phyloP scores from a whole-genome alignment of 768 basidiomycete genomes.

The Pleurotus platypus region DNA sequence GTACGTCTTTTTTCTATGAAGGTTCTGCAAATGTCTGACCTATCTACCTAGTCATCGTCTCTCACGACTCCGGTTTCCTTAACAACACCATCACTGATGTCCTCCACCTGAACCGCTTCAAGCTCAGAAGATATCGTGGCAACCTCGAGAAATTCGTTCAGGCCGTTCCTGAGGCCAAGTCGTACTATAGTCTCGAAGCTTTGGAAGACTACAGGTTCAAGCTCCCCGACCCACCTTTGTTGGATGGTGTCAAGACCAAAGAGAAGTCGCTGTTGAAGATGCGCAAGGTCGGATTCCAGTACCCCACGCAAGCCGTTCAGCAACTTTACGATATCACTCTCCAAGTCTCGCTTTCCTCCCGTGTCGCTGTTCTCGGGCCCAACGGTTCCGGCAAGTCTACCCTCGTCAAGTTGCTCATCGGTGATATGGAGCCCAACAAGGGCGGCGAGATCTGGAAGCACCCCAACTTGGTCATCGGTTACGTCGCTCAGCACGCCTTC shows the following conservation, averaged over 20 bases:
- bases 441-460: slow-evolving; percentile 99
- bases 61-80: slow-evolving; percentile 95
- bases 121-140: slow-evolving; percentile 91
- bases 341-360: slow-evolving; percentile 96
- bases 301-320: slow-evolving; percentile 80
- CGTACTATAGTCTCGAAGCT: slow-evolving; percentile 95
- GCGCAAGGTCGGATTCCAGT: slow-evolving; percentile 97
- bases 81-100: slow-evolving; percentile 99
- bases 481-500: slow-evolving; percentile 99
- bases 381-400: slow-evolving; percentile 99
- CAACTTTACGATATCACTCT: slow-evolving; percentile 94
- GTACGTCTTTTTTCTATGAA: slow-evolving; percentile 36
- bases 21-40: slow-evolving; percentile 11
- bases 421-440: slow-evolving; percentile 94
- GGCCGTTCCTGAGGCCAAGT: slow-evolving; percentile 93
- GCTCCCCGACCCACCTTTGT: slow-evolving; percentile 93
- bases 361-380: slow-evolving; percentile 97
- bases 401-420: slow-evolving; percentile 93
- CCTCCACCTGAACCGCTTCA: slow-evolving; percentile 97
- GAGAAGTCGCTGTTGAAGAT: slow-evolving; percentile 97
- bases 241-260: slow-evolving; percentile 99
- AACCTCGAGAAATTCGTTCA: slow-evolving; percentile 95
- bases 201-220: slow-evolving; percentile 98
- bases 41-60: slow-evolving; percentile 75
- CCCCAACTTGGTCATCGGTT: slow-evolving; percentile 98